Evolutionary conservation across 148 eudicot species (phyloP).

Genomic region (Nyssa sinensis): DNA sequence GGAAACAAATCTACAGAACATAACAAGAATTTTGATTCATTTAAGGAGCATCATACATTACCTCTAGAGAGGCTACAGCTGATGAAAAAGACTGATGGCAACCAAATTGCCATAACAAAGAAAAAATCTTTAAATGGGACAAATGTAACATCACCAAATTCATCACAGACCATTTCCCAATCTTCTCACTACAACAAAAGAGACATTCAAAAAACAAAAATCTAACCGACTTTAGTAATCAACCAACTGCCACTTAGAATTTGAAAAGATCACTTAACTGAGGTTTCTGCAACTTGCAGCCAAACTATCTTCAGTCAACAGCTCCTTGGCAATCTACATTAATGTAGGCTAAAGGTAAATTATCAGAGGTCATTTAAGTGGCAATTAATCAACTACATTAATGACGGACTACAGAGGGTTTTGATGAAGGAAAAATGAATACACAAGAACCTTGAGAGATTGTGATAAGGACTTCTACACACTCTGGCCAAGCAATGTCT

Average conservation of each 20-base stretch:
- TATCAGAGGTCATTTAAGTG: background rate
- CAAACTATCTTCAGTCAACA: background rate
- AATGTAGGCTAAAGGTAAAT: slow-evolving; percentile 1
- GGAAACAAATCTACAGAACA: too few relatives aligned
- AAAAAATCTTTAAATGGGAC: background rate
- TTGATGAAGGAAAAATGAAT: background rate
- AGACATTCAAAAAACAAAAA: too few relatives aligned
- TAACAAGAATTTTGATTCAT: too few relatives aligned
- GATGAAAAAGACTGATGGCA: background rate
- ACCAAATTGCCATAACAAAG: background rate
- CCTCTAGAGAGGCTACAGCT: too few relatives aligned
- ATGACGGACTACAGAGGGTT: background rate
- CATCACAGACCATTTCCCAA: background rate
- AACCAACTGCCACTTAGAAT: too few relatives aligned
- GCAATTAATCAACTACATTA: background rate
- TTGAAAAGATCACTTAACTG: background rate
- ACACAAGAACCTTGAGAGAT: slow-evolving; percentile 6
- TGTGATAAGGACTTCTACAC: slow-evolving; percentile 15
- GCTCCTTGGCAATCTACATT: slow-evolving; percentile 9
- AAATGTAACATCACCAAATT: background rate
- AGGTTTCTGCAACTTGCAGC: background rate
- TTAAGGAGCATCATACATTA: background rate
- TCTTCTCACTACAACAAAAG: too few relatives aligned
- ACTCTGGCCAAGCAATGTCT: slow-evolving; percentile 15
- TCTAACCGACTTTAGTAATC: too few relatives aligned